A percentile compares a stretch with the other conserved stretches of the same genome.
Evolutionary conservation across 1,284 basidiomycete species (phyloP).

Genomic region (Moniliella sp.): DNA sequence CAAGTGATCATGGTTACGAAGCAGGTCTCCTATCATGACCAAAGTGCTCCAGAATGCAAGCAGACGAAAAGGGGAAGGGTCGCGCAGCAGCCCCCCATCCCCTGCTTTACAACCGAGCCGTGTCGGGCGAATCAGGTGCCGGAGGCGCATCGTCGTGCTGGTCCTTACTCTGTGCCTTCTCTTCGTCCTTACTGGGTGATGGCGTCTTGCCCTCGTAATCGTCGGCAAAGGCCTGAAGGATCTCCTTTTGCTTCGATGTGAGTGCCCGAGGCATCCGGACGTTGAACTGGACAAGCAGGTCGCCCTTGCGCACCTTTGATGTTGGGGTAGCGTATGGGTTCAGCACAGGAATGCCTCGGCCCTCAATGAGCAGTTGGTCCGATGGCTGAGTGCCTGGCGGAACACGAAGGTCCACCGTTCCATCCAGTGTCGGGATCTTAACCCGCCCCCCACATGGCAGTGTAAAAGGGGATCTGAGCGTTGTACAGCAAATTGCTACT

Average conservation of each 20-base stretch:
- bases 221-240: constrained; percentile 74
- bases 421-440: constrained; percentile 79
- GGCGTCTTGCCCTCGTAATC: constrained; percentile 49
- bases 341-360: constrained; percentile 54
- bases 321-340: constrained; percentile 31
- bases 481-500: constrained; percentile 77
- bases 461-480: constrained; percentile 72
- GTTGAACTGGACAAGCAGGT: constrained; percentile 72
- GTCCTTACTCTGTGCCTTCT: too few relatives aligned
- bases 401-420: constrained; percentile 81
- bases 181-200: too few relatives aligned
- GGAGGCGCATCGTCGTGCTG: too few relatives aligned
- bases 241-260: constrained; percentile 50
- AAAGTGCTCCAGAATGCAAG: too few relatives aligned
- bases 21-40: too few relatives aligned
- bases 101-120: too few relatives aligned
- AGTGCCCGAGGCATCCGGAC: constrained; percentile 70
- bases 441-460: constrained; percentile 68
- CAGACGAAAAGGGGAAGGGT: too few relatives aligned
- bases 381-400: constrained; percentile 84
- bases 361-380: constrained; percentile 87
- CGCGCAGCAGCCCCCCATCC: too few relatives aligned
- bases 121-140: too few relatives aligned
- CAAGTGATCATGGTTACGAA: too few relatives aligned
- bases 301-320: constrained; percentile 64